These are phyloP conservation scores for Syzygium oleosum DNA, from an alignment of 345 rosid genomes.

Conservation along the genomic window DNA sequence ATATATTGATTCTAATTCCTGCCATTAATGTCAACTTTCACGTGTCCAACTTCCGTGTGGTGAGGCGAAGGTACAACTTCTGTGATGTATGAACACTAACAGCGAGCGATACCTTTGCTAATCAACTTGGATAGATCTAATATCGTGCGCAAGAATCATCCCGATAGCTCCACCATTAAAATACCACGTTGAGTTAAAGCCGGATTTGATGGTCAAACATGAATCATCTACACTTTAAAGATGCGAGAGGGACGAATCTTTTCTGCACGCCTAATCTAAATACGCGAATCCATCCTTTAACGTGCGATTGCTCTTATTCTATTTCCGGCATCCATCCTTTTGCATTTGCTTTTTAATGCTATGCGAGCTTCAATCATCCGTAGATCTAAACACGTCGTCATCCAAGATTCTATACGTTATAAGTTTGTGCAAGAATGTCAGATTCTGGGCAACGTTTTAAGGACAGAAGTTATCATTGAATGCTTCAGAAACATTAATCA, in stretches of 20 bases:
- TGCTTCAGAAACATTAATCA: fast-evolving
- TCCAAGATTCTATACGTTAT: not conserved
- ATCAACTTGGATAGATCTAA: not conserved
- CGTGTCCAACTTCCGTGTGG: not conserved
- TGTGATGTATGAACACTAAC: not conserved
- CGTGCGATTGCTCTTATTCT: not conserved
- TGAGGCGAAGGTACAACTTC: not conserved
- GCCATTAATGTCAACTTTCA: not conserved
- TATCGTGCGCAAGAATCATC: not conserved
- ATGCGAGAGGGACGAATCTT: not conserved
- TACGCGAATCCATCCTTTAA: not conserved
- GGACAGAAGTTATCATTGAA: not conserved
- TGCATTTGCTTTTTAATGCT: not conserved
- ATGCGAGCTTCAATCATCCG: not conserved
- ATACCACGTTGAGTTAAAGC: not conserved
- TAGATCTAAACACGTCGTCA: not conserved
- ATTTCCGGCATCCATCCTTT: not conserved
- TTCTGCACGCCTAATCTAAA: not conserved
- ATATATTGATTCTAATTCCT: not conserved
- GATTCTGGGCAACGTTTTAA: not conserved
- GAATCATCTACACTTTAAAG: not conserved
- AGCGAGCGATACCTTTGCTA: not conserved
- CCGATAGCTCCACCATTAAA: not conserved
- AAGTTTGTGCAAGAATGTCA: not conserved
- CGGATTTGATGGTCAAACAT: not conserved